Conservation (phyloP, 2,329 filamentous ascomycete genomes). For the Penicillium nordicum region DNA sequence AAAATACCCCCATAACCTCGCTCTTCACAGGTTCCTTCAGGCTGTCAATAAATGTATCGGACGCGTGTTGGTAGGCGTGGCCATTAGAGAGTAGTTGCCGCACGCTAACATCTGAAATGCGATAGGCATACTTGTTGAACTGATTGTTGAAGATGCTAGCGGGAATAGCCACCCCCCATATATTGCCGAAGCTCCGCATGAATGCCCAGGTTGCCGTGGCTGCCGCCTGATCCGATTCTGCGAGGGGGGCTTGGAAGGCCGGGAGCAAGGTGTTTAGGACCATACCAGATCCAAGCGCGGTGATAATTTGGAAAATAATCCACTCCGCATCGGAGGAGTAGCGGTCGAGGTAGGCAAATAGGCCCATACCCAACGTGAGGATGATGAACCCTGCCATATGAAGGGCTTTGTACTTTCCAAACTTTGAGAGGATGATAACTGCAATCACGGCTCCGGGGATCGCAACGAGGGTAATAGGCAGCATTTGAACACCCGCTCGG, state of each 20-base stretch:
- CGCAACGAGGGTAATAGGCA: conserved; percentile 16
- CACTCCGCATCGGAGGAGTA: conserved; percentile 39
- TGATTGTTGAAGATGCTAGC: background rate
- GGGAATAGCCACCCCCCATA: conserved; percentile 18
- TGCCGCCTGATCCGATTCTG: conserved; percentile 20
- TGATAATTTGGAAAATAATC: conserved; percentile 30
- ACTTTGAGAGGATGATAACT: conserved; percentile 22
- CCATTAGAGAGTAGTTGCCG: background rate
- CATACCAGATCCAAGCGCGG: conserved; percentile 18
- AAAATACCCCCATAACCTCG: background rate
- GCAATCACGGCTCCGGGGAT: conserved; percentile 22
- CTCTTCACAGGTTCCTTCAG: background rate
- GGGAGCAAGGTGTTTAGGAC: conserved; percentile 20
- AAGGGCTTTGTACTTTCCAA: conserved; percentile 28
- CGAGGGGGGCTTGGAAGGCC: conserved; percentile 22
- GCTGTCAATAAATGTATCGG: background rate
- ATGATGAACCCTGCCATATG: conserved; percentile 40
- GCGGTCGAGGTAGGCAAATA: conserved; percentile 38
- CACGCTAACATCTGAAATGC: background rate
- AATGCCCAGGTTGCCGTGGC: conserved; percentile 24
- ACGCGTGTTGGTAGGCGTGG: background rate
- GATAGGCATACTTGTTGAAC: background rate
- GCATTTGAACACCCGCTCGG: conserved; percentile 24
- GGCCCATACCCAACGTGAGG: conserved; percentile 42
- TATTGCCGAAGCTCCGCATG: conserved; percentile 23